Evolutionary conservation across 768 basidiomycete genomes (phyloP), one percentile per base, ranked within the genome.

Genomic region (Clavulina sp.): DNA sequence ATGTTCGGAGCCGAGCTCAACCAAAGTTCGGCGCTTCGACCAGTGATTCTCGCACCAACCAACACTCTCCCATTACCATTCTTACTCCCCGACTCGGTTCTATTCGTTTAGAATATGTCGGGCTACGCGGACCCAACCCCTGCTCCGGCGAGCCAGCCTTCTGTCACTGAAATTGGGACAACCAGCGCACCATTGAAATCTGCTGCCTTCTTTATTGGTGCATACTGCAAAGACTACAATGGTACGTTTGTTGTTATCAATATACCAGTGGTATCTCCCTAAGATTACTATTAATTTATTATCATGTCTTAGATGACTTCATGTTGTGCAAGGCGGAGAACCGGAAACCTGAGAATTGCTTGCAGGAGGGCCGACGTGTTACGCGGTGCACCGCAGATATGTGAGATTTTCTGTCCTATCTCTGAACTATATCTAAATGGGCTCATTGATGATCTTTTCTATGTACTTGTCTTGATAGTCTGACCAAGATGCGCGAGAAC

Each of bases 251-350:
- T 46, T 26, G 13, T 52, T 48, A 2, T 68, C 18, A 32, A 38
- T 47, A 23, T 32, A 9, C 21, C 23, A 36, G 32, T 30, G 5
- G 56, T 26, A 23, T 36, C 33, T 32, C 31, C 21, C 26, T 24
- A 28, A 26, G n/a, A 48, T 30, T 38, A 38, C 21, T 38, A 13
- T 28, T 5, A 4, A 38, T 33, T 41, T 31, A 18, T 38, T 41
- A 30, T 38, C 23, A 16, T 29, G 4, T 30, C 18, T 48, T 62
- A 86, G 85, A 88, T 75, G 84, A 88, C 69, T 88, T 87, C 61
- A 93, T 97, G 88, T 81, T 96, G 50, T 99, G 95, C 76, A 97
- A 97, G 70, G 71, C 77, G 23, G 92, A 96, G 71, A 81, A 75
- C 61, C 74, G 82, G 54, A 81, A 93, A 61, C 89, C 93, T 6